Evolutionary conservation across 192 early-diverging fungal species (phyloP), one percentile per base, ranked within the genome.

Genomic region (Coemansia sp.): DNA sequence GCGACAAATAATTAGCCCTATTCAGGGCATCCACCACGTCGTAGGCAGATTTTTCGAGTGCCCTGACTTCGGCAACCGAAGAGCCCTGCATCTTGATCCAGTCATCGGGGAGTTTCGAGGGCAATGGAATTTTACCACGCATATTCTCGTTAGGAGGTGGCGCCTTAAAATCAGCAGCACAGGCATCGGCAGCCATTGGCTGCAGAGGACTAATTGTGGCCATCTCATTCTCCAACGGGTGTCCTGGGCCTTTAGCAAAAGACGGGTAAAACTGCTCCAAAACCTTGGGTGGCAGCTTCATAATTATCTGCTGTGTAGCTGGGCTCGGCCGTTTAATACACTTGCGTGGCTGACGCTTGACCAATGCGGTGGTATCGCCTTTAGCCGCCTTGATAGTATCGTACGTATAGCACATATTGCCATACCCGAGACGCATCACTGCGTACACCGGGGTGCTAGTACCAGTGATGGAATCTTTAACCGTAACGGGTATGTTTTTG

Each of bases 331-430:
- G 59, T 40, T 37, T 39, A 55, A 45, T 63, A 65, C 73, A 77
- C 65, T 76, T 73, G 28, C 33, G 59, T 28, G 11, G 26, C 50
- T 45, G 68, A 36, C 69, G 74, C 64, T 66, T 70, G 58, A 58
- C 28, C 46, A 72, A 55, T 0, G 62, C 39, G 10, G 13, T 26
- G 20, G 35, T 42, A n/a, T 21, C 61, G 33, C 70, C 76, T 38
- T 64, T 69, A 26, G 73, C 79, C 9, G 62, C 56, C 55, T 70
- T n/a, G 16, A 76, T 76, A 8, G 70, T 73, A 57, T 74, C 70
- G 51, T 85, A 85, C 8, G 69, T 79, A 65, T 79, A 85, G 69
- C 83, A 85, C 67, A 71, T 65, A 39, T 77, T 57, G 48, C 70
- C 73, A 48, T 71, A 73, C 10, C 73, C 72, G 21, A 73, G 68